phyloP scores from a whole-genome alignment of 331 rosid species.

The Rosa hybrid region DNA sequence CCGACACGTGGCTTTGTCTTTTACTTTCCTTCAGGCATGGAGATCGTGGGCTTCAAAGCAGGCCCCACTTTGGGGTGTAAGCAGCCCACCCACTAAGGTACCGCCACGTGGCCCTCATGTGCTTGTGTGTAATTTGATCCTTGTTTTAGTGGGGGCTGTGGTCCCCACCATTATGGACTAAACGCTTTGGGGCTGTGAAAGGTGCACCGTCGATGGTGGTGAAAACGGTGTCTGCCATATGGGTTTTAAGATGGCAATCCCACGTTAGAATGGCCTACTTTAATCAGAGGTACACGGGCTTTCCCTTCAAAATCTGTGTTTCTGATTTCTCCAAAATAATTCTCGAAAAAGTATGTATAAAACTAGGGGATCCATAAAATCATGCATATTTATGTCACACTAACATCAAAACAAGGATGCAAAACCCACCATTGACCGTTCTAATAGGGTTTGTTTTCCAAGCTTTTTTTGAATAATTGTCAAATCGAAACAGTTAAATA shows the following conservation, averaged over 20 bases:
- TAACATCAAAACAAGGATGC: no score
- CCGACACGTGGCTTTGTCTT: constrained; percentile 57
- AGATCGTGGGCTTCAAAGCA: constrained; percentile 26
- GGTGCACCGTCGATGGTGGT: constrained; percentile 82
- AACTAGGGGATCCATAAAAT: neutral
- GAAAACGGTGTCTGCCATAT: constrained; percentile 76
- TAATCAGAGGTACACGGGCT: no score
- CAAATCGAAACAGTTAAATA: no score
- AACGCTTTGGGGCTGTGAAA: constrained; percentile 15
- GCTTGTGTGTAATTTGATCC: neutral
- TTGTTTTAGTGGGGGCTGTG: constrained; percentile 25
- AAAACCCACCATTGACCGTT: no score
- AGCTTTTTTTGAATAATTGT: no score
- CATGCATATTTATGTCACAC: no score
- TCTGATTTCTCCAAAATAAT: neutral
- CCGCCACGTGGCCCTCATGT: constrained; percentile 34
- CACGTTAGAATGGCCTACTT: constrained; percentile 20
- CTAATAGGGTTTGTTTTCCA: neutral
- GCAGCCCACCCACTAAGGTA: neutral
- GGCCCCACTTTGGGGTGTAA: no score
- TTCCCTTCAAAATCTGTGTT: neutral
- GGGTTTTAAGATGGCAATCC: no score
- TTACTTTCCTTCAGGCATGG: constrained; percentile 58
- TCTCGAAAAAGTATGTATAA: neutral
- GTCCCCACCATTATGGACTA: constrained; percentile 41